These are phyloP conservation scores for Bipolaris zeicola DNA, from an alignment of 2,329 filamentous ascomycete species.

Conservation along the genomic window DNA sequence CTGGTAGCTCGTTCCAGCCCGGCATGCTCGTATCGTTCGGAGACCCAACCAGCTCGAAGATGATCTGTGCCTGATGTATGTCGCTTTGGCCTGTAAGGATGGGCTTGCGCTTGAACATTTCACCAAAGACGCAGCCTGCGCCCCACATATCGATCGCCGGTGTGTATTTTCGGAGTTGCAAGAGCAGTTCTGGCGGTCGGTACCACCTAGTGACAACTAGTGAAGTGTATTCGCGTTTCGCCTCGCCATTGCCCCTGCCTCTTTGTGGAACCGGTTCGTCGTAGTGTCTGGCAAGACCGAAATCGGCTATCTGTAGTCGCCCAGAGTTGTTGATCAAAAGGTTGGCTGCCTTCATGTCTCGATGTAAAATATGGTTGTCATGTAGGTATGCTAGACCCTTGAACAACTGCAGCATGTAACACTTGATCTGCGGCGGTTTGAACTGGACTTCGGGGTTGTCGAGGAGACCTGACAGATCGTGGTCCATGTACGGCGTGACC, in stretches of 20 bases:
- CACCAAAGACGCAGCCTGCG: conserved; percentile 97
- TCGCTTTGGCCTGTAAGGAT: conserved; percentile 92
- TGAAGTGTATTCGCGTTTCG: conserved; percentile 90
- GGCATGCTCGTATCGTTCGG: conserved; percentile 93
- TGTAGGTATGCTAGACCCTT: conserved; percentile 91
- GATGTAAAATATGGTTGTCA: conserved; percentile 81
- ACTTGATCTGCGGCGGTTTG: conserved; percentile 91
- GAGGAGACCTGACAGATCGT: conserved; percentile 94
- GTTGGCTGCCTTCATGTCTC: conserved; percentile 99
- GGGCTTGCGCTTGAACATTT: conserved; percentile 94
- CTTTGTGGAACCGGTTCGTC: conserved; percentile 79
- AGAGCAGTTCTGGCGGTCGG: conserved; percentile 86
- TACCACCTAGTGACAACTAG: conserved; percentile 98
- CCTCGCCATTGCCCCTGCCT: conserved; percentile 81
- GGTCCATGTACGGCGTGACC: conserved; percentile 98
- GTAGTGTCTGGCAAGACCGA: conserved; percentile 91
- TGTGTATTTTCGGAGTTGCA: conserved; percentile 90
- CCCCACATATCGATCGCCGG: conserved; percentile 98
- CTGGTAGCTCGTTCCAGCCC: conserved; percentile 81
- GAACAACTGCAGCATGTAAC: conserved; percentile 92
- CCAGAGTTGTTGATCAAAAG: conserved; percentile 94
- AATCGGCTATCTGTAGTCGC: conserved; percentile 95
- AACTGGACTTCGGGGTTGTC: conserved; percentile 92
- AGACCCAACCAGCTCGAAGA: conserved; percentile 89
- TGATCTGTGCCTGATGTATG: conserved; percentile 85